Conservation (phyloP, 148 eudicot species). For the Rhododendron ferrugineum region DNA sequence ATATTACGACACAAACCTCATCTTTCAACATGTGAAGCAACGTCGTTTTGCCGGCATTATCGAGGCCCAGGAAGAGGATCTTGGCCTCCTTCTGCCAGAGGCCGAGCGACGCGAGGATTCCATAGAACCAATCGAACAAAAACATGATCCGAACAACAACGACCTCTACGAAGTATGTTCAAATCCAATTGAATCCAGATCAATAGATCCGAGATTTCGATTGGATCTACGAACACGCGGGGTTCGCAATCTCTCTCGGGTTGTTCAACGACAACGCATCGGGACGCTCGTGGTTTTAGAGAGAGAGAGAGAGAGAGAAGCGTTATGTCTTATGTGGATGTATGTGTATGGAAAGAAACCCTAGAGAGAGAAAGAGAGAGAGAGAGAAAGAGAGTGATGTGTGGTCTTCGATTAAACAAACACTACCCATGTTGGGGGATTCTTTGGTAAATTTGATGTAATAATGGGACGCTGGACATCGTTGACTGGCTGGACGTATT, state of each 20-base stretch:
- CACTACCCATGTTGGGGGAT: no score
- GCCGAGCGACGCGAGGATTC: conserved; percentile 40
- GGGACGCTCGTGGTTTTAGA: neutral
- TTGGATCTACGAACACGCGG: conserved; percentile 13
- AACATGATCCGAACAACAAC: conserved; percentile 25
- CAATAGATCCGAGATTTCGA: neutral
- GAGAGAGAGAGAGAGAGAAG: neutral
- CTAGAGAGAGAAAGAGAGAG: conserved; percentile 17
- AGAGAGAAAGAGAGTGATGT: neutral
- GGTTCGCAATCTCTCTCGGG: conserved; percentile 19
- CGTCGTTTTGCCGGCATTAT: conserved; percentile 53
- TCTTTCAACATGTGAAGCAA: conserved; percentile 53
- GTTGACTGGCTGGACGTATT: neutral
- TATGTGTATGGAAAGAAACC: conserved; percentile 7
- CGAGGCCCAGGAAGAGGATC: conserved; percentile 48
- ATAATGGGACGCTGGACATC: neutral
- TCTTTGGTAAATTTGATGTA: no score
- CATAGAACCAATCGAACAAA: conserved; percentile 52
- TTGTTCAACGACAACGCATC: conserved; percentile 10
- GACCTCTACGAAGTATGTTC: neutral
- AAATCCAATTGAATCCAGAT: neutral
- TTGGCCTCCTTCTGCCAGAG: conserved; percentile 54
- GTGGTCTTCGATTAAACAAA: neutral
- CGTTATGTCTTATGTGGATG: neutral
- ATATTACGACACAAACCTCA: conserved; percentile 20